phyloP scores from a whole-genome alignment of 2,329 filamentous ascomycete genomes.

The Calonectria crousiana region DNA sequence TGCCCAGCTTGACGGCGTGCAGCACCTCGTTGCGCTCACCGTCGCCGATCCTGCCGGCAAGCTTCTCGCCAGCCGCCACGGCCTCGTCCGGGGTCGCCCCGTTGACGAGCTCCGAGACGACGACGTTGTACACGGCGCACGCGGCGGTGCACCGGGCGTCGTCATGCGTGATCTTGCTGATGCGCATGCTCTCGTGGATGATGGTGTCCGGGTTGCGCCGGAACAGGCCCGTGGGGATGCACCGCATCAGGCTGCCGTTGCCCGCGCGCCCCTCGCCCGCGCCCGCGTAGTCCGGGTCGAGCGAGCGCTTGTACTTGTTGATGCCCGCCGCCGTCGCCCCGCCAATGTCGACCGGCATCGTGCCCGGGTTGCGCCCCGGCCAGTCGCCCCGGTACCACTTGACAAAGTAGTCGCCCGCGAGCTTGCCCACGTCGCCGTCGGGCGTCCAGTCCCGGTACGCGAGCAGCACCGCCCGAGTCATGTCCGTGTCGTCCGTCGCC shows the following conservation, averaged over 20 bases:
- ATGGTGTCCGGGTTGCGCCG: slow-evolving; percentile 41
- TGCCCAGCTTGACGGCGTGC: slow-evolving; percentile 46
- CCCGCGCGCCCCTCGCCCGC: slow-evolving; percentile 55
- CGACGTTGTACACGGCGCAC: slow-evolving; percentile 56
- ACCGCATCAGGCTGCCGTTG: slow-evolving; percentile 62
- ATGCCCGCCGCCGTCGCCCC: slow-evolving; percentile 46
- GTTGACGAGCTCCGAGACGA: slow-evolving; percentile 49
- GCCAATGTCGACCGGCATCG: slow-evolving; percentile 54
- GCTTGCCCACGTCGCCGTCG: slow-evolving; percentile 45
- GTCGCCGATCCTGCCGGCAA: slow-evolving; percentile 40
- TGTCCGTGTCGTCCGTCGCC: slow-evolving; percentile 62
- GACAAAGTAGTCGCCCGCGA: slow-evolving; percentile 55
- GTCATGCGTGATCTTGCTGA: slow-evolving; percentile 56
- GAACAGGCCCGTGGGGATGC: slow-evolving; percentile 59
- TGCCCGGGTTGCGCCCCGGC: slow-evolving; percentile 52
- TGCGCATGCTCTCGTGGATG: slow-evolving; percentile 48
- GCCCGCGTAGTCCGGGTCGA: slow-evolving; percentile 50
- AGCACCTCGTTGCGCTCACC: slow-evolving; percentile 31
- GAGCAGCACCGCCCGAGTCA: slow-evolving; percentile 59
- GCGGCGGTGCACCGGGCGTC: slow-evolving; percentile 50
- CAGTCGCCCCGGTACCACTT: slow-evolving; percentile 58
- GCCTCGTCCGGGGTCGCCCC: slow-evolving; percentile 43
- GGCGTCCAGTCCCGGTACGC: slow-evolving; percentile 51
- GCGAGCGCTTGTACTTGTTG: slow-evolving; percentile 38
- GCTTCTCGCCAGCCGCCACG: slow-evolving; percentile 41